A percentile compares a stretch with the other conserved stretches of the same genome.
Evolutionary conservation across 176 grass and related monocot genomes (phyloP).

Genomic region (Oryza glaberrima): DNA sequence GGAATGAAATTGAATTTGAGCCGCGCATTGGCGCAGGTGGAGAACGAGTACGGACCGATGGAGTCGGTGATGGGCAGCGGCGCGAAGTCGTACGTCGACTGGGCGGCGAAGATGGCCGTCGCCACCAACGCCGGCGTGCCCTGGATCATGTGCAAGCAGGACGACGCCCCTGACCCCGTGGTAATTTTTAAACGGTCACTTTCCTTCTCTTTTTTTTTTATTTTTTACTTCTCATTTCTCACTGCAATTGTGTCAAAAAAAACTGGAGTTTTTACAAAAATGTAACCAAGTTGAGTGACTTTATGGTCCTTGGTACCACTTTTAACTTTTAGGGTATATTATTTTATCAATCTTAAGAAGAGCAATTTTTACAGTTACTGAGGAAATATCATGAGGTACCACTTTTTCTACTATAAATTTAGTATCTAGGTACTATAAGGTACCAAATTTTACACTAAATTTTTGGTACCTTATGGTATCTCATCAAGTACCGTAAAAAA

Average conservation of each 20-base stretch:
- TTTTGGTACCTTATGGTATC: too few relatives aligned
- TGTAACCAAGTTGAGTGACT: not conserved
- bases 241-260: not conserved
- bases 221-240: not conserved
- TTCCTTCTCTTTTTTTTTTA: not conserved
- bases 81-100: constrained; percentile 73
- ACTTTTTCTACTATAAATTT: too few relatives aligned
- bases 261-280: not conserved
- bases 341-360: too few relatives aligned
- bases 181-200: constrained; percentile 22
- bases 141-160: constrained; percentile 99
- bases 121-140: constrained; percentile 84
- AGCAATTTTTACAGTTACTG: too few relatives aligned
- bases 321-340: too few relatives aligned
- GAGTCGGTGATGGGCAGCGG: constrained; percentile 75
- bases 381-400: too few relatives aligned
- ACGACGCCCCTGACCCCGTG: constrained; percentile 95
- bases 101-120: constrained; percentile 94
- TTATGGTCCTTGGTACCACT: too few relatives aligned
- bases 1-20: too few relatives aligned
- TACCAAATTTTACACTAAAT: too few relatives aligned
- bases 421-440: too few relatives aligned
- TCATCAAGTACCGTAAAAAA: too few relatives aligned
- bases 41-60: constrained; percentile 96
- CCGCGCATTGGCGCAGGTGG: constrained; percentile 57